Evolutionary conservation across 257 asterid genomes (phyloP).

Genomic region (Gentiana straminea): DNA sequence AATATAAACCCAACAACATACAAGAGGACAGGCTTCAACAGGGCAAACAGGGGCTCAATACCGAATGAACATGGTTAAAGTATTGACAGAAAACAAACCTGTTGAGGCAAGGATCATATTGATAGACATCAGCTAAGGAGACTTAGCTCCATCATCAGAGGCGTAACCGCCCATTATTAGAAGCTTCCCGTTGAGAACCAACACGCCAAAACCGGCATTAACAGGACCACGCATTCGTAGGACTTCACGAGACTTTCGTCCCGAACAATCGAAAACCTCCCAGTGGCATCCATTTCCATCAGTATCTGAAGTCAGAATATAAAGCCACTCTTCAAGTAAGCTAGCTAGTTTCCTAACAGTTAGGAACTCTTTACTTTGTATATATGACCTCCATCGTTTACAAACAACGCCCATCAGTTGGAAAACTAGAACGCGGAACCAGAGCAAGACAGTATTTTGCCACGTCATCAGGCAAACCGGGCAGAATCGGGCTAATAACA

Average conservation of each 20-base stretch:
- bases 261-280: constrained; percentile 63
- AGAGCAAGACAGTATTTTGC: constrained; percentile 69
- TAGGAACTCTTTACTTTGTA: constrained; percentile 54
- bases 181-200: constrained; percentile 59
- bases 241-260: constrained; percentile 34
- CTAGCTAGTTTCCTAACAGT: constrained; percentile 61
- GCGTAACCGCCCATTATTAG: constrained; percentile 53
- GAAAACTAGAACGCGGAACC: constrained; percentile 52
- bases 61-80: too few species aligned
- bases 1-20: too few species aligned
- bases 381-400: constrained; percentile 63
- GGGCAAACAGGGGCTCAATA: too few species aligned
- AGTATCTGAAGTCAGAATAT: constrained; percentile 40
- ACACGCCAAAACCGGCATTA: constrained; percentile 43
- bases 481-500: constrained; percentile 33
- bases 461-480: constrained; percentile 77
- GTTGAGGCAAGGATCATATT: constrained; percentile 71
- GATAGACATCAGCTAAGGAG: constrained; percentile 49
- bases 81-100: constrained; percentile 29
- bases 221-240: constrained; percentile 60
- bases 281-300: constrained; percentile 56
- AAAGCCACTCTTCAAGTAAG: constrained; percentile 74
- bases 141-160: constrained; percentile 24
- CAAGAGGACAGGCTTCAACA: too few species aligned
- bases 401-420: constrained; percentile 59